Percentiles rank a stretch among this genome's conserved stretches.
Evolutionary conservation across 1,284 basidiomycete genomes (phyloP).

Genomic region (Fomes fomentarius): DNA sequence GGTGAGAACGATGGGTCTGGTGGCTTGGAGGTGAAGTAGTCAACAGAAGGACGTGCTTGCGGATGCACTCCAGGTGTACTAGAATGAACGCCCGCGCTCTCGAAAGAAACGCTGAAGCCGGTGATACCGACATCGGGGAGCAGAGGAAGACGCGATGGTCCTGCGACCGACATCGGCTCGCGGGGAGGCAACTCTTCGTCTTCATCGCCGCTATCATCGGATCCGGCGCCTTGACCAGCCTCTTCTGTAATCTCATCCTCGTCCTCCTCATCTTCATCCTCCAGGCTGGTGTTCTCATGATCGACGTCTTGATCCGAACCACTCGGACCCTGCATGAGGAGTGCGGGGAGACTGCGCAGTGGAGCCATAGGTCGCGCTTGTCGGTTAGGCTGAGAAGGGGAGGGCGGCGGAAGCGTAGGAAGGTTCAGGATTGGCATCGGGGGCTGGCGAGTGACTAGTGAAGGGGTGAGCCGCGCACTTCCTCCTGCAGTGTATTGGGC

Average conservation of each 20-base stretch:
- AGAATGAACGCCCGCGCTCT: conserved; percentile 9
- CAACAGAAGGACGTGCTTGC: conserved; percentile 20
- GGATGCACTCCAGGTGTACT: conserved; percentile 18
- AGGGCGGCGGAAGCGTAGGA: conserved; percentile 43
- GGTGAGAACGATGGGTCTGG: conserved; percentile 20
- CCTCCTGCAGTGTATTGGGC: conserved; percentile 35
- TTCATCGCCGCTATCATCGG: conserved; percentile 33
- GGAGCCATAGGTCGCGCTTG: conserved; percentile 30
- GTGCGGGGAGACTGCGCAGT: conserved; percentile 51
- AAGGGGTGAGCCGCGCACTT: conserved; percentile 51
- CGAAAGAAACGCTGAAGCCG: conserved; percentile 23
- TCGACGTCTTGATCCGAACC: conserved; percentile 38
- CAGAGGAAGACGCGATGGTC: conserved; percentile 14
- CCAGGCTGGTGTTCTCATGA: conserved; percentile 41
- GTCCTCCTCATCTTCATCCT: conserved; percentile 41
- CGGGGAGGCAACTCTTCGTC: conserved; percentile 33
- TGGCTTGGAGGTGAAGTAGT: conserved; percentile 35
- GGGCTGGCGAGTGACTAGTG: conserved; percentile 50
- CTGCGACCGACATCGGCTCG: conserved; percentile 17
- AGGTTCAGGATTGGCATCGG: conserved; percentile 54
- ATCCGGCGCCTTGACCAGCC: conserved; percentile 33
- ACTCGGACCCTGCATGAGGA: conserved; percentile 48
- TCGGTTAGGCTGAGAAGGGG: conserved; percentile 27
- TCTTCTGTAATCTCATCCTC: conserved; percentile 36
- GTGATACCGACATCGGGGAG: conserved; percentile 31